Base-by-base conservation (phyloP, 2,329 filamentous ascomycete species). In the Penicillium frequentans region DNA sequence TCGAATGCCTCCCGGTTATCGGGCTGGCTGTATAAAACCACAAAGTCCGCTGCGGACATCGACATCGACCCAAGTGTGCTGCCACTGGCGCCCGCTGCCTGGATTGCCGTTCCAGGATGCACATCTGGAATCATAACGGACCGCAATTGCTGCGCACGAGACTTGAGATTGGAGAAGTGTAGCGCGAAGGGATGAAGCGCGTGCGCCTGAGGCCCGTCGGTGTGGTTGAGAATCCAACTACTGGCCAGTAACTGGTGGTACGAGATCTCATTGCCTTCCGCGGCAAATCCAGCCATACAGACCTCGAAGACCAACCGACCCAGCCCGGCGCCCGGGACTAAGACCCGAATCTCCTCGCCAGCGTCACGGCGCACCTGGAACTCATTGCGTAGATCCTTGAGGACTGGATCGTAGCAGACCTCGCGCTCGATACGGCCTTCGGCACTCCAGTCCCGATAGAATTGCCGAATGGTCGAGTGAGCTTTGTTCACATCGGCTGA, bases 241-340 rank as follows among this genome's bases (percentile, higher is more conserved):
- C 90, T 96, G 1, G 91, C 91, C 56, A 98, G 81, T n/a, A 99
- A 84, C 72, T 96, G 91, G 73, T 99, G 95, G 70, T 96, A 98
- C 3, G 93, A 97, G 60, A 98, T 96, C 75, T 99, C 90, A 70
- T 97, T 98, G 27, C 93, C 93, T 73, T 97, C 92, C 0, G 86
- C 84, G 11, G 84, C 78, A 73, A 87, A 96, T 11, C 95, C 93
- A 1, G 79, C 80, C 27, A 78, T 79, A 70, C 88, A 91, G 14
- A 98, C 80, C 45, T 99, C 95, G 68, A 96, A 96, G 0, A 98
- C 90, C 2, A 98, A 79, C 14, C 95, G 84, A 3, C 91, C 95
- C 2, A 99, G 80, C 0, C 95, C 95, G 4, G 93, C 93, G 0
- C 95, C 95, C 0, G 95, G 95, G 0, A 98, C 88, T 0, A 99